Base-by-base conservation (phyloP, 225 moss, liverwort and hornwort genomes). In the Physcomitrium patens region DNA sequence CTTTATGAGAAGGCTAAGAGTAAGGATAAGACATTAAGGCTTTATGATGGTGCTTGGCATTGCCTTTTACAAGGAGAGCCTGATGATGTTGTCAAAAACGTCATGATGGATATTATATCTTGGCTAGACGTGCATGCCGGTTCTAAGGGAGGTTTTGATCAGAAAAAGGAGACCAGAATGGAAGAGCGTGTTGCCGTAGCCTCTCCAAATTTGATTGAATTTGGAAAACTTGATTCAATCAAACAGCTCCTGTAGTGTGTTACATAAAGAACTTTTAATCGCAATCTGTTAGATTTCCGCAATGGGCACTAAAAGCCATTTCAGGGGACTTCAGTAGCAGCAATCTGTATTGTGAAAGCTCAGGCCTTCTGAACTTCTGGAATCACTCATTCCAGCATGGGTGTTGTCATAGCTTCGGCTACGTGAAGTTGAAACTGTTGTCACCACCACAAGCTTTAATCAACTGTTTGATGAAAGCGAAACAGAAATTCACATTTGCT, bases 61-160 rank as follows among this genome's bases (percentile, higher is more conserved):
- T 91, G 93, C 10, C 87, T 99, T n/a, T 68, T 99, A 9, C 90
- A 93, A 71, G 99, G 99, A 12, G 99, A 99, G 80, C 72, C 93
- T 8, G 99, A 99, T 58, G 91, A 95, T 22, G 26, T 76, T 43
- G 86, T 95, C 24, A 73, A 87, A 67, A 69, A 63, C 44, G 93
- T 93, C 37, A 86, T 99, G 76, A 74, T 53, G 37, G 93, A 99
- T 72, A 88, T 99, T 19, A 76, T 99, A 45, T 82, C 75, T 14
- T 99, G 99, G 93, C 86, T 99, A 70, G 85, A 93, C 56, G 82
- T 58, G 1, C 99, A 75, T n/a, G 76, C 85, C 17, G 65, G 66
- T 43, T 23, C 71, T 3, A 79, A 80, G 45, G 74, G 73, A 15
- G 50, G 77, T 26, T 82, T 82, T 11, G 67, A 79, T 3, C 74